Evolutionary conservation across 2,329 filamentous ascomycete genomes (phyloP).

Genomic region (Cercospora sp.): DNA sequence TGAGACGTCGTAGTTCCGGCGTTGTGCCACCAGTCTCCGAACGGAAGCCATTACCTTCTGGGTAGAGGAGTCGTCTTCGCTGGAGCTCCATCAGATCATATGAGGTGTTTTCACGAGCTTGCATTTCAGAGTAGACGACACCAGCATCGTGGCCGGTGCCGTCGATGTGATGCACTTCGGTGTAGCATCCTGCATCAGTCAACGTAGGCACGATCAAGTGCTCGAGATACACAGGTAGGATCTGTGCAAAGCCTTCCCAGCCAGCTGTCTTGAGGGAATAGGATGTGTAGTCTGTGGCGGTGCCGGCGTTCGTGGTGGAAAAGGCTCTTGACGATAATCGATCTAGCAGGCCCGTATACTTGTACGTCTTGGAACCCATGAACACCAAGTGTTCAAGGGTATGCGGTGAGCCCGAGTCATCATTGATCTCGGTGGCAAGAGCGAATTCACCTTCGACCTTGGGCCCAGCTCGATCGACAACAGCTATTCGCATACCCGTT

Average conservation of each 20-base stretch:
- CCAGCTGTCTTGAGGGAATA: conserved; percentile 94
- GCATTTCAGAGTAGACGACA: conserved; percentile 95
- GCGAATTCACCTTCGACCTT: conserved; percentile 95
- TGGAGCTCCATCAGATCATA: conserved; percentile 84
- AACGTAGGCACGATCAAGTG: conserved; percentile 89
- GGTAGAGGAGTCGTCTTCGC: conserved; percentile 78
- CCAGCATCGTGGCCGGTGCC: conserved; percentile 89
- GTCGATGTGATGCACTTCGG: conserved; percentile 94
- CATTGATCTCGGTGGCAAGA: conserved; percentile 93
- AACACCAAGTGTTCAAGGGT: conserved; percentile 56
- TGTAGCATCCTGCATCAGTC: conserved; percentile 89
- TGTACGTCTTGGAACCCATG: conserved; percentile 84
- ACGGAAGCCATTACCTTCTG: conserved; percentile 84
- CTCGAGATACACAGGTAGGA: conserved; percentile 91
- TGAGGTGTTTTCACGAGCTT: conserved; percentile 83
- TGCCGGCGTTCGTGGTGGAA: conserved; percentile 95
- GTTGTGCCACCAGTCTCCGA: conserved; percentile 99
- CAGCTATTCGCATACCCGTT: conserved; percentile 91
- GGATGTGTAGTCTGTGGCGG: conserved; percentile 90
- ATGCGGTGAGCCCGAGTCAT: conserved; percentile 84
- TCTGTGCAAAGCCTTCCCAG: conserved; percentile 95
- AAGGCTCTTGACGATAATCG: conserved; percentile 92
- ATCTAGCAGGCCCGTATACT: conserved; percentile 91
- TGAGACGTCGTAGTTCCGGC: conserved; percentile 81
- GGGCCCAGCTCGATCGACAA: conserved; percentile 90